phyloP scores from a whole-genome alignment of 306 rosid species.

The Inga oerstediana region DNA sequence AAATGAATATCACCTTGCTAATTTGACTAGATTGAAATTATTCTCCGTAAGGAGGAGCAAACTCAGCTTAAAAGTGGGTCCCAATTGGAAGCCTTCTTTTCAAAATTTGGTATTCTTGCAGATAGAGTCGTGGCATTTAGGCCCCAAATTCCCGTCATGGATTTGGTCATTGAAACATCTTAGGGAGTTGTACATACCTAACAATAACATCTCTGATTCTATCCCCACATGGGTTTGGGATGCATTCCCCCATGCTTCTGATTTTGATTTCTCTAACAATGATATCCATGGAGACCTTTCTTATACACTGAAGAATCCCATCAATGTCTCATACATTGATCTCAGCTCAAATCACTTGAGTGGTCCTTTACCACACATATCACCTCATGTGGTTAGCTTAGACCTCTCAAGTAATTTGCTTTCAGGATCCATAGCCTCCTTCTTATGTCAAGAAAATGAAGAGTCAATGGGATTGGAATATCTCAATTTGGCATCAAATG shows the following conservation, averaged over 20 bases:
- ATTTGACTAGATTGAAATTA: too few species aligned
- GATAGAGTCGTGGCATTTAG: too few species aligned
- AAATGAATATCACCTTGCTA: too few species aligned
- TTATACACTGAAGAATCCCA: neutral
- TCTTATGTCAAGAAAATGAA: neutral
- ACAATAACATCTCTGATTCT: neutral
- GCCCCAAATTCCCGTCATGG: too few species aligned
- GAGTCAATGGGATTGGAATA: neutral
- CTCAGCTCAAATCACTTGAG: neutral
- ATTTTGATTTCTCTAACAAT: neutral
- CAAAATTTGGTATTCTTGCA: too few species aligned
- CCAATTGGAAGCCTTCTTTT: too few species aligned
- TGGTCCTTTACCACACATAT: neutral
- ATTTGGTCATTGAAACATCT: too few species aligned
- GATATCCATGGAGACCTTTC: neutral
- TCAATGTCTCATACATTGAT: neutral
- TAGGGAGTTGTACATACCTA: neutral
- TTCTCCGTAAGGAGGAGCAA: rapidly evolving
- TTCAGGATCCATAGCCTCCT: neutral
- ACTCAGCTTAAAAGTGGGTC: too few species aligned
- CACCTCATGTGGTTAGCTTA: neutral
- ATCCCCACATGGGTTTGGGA: neutral
- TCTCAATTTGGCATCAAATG: neutral
- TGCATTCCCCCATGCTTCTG: neutral
- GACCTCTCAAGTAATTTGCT: neutral